phyloP scores from a whole-genome alignment of 805 yeast genomes.

The Lipomyces yamadae region DNA sequence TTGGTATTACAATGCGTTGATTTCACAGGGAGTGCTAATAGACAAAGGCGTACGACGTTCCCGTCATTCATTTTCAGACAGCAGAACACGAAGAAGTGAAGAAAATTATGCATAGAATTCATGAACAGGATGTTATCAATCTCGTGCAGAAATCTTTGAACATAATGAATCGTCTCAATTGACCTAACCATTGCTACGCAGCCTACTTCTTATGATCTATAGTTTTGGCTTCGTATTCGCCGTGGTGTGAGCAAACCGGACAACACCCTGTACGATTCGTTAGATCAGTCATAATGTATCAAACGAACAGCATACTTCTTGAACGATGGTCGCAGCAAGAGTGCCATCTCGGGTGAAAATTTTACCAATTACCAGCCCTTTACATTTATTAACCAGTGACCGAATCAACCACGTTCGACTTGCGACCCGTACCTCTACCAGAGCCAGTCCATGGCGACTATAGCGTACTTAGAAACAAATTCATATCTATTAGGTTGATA shows the following conservation, averaged over 20 bases:
- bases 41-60: conserved; percentile 46
- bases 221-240: conserved; percentile 6
- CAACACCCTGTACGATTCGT: conserved; percentile 22
- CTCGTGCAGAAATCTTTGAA: conserved; percentile 5
- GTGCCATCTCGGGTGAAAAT: conserved; percentile 27
- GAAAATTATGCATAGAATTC: conserved; percentile 27
- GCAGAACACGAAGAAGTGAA: conserved; percentile 16
- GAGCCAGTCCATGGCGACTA: conserved; percentile 31
- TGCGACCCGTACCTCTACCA: conserved; percentile 22
- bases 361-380: conserved; percentile 26
- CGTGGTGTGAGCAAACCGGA: conserved; percentile 10
- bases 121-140: conserved; percentile 23
- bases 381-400: not conserved
- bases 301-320: conserved; percentile 28
- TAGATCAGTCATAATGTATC: not conserved
- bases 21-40: not conserved
- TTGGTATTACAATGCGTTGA: not conserved
- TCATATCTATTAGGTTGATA: not conserved
- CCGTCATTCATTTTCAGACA: conserved; percentile 43
- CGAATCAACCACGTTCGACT: not conserved
- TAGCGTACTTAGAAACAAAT: conserved; percentile 9
- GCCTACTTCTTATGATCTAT: not conserved
- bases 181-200: conserved; percentile 21
- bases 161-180: conserved; percentile 4
- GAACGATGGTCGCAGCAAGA: conserved; percentile 31